These are phyloP conservation scores for Capsella bursapastoris DNA, from an alignment of 345 rosid species.

Conservation along the genomic window DNA sequence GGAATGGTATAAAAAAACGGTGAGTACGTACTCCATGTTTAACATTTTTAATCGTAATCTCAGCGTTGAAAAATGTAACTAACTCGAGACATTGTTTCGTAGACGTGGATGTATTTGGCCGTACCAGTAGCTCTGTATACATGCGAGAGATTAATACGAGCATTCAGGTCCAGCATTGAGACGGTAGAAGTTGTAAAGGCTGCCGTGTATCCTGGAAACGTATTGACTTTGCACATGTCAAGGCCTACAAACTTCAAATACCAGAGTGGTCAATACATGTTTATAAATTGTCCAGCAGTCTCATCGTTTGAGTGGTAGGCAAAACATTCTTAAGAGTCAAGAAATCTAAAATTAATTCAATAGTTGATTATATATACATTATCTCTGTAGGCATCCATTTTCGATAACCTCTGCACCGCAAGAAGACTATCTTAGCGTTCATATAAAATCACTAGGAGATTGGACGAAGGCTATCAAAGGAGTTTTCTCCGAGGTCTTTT, in stretches of 20 bases:
- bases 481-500: slow-evolving; percentile 65
- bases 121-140: slow-evolving; percentile 59
- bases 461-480: slow-evolving; percentile 75
- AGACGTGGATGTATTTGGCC: slow-evolving; percentile 83
- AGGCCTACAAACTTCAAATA: slow-evolving; percentile 79
- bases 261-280: slow-evolving; percentile 94
- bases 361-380: not conserved
- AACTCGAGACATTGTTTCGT: not conserved
- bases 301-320: slow-evolving; percentile 78
- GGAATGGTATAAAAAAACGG: slow-evolving; percentile 73
- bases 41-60: not conserved
- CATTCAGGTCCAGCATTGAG: slow-evolving; percentile 68
- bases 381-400: slow-evolving; percentile 79
- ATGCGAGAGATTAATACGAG: slow-evolving; percentile 59
- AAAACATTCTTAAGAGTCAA: slow-evolving; percentile 5
- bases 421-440: slow-evolving; percentile 80
- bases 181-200: slow-evolving; percentile 58
- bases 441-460: slow-evolving; percentile 73
- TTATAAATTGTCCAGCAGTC: slow-evolving; percentile 73
- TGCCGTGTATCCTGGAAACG: slow-evolving; percentile 73
- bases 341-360: slow-evolving; percentile 9
- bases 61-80: slow-evolving; percentile 3
- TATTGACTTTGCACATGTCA: slow-evolving; percentile 69
- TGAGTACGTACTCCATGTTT: slow-evolving; percentile 30
- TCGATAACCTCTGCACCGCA: slow-evolving; percentile 93